Conservation (phyloP, 2,329 filamentous ascomycete genomes). For the Paracorniculantispora psalliotae region DNA sequence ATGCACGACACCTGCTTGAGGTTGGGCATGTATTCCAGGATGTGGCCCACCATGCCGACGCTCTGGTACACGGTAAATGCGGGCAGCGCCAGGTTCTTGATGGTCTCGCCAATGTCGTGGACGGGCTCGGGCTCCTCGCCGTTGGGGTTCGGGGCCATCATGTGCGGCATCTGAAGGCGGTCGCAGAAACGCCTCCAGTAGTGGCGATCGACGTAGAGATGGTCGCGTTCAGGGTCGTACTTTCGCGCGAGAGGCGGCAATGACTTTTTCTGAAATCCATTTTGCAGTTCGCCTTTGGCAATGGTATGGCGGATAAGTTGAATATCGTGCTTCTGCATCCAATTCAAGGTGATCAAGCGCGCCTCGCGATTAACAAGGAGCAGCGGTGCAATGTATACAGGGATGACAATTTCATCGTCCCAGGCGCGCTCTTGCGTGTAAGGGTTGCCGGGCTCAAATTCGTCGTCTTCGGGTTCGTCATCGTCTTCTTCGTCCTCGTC, state of each 20-base stretch:
- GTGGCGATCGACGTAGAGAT: constrained; percentile 8
- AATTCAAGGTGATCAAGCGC: constrained; percentile 16
- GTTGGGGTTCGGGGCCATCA: not conserved
- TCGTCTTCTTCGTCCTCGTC: not conserved
- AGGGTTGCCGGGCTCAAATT: not conserved
- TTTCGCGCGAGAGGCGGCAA: not conserved
- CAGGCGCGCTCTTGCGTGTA: not conserved
- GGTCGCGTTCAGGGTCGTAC: constrained; percentile 6
- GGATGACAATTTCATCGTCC: constrained; percentile 14
- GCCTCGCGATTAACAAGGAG: constrained; percentile 21
- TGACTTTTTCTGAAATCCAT: not conserved
- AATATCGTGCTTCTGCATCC: constrained; percentile 14
- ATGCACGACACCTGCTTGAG: constrained; percentile 20
- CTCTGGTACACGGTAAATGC: constrained; percentile 24
- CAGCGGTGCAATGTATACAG: constrained; percentile 16
- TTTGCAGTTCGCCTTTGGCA: not conserved
- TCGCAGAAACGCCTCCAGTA: constrained; percentile 9
- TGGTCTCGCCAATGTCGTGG: constrained; percentile 8
- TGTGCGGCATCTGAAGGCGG: not conserved
- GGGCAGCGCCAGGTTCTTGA: constrained; percentile 22
- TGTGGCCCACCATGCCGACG: constrained; percentile 14
- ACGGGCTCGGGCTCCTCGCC: not conserved
- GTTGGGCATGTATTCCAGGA: constrained; percentile 17
- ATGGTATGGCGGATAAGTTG: constrained; percentile 3
- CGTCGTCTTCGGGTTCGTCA: not conserved